Base-by-base conservation (phyloP, 2,329 filamentous ascomycete genomes). In the Botrytis tulipae region DNA sequence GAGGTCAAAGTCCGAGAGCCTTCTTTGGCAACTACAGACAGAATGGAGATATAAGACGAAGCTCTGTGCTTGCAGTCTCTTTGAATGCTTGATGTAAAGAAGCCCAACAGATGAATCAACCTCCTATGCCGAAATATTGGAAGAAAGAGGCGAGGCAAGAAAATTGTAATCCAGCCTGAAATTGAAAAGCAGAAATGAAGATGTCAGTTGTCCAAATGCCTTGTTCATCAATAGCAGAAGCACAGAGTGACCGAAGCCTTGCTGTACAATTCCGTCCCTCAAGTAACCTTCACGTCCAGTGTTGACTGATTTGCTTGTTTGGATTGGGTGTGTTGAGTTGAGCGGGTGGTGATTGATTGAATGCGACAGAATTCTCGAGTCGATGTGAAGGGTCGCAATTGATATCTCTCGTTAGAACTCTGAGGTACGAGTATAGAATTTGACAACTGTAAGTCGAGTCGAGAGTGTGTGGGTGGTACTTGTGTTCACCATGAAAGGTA, bases 41-140 rank as follows among this genome's bases (percentile, higher is more conserved):
- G 75, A 84, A 83, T 83, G 80, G 79, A 82, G 83, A 72, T 72
- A 44, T 86, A 80, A 88, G 87, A 90, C 83, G 87, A 88, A 89
- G 88, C 88, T 90, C 88, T 89, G 83, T 90, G 86, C 88, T 88
- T 86, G 82, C 84, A 82, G 82, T 85, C 85, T 81, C 79, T 72
- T 73, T 68, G 70, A 76, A 77, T 74, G 57, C 37, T 72, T 74
- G 75, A 76, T 69, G 73, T 77, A 71, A 75, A 75, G 73, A 73
- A 71, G 60, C 60, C 70, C 60, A 71, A 66, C 70, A 71, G 59
- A 71, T 66, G 54, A 37, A 66, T 71, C 10, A 71, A 71, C 46
- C 37, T 46, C 44, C 70, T 65, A 69, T 68, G 71, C 42, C 51
- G 48, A 72, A 16, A 68, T 69, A 72, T 69, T 68, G 62, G 62